Evolutionary conservation across 1,284 basidiomycete species (phyloP), one percentile per base, ranked within the genome.

Genomic region (Schizophyllum commune): DNA sequence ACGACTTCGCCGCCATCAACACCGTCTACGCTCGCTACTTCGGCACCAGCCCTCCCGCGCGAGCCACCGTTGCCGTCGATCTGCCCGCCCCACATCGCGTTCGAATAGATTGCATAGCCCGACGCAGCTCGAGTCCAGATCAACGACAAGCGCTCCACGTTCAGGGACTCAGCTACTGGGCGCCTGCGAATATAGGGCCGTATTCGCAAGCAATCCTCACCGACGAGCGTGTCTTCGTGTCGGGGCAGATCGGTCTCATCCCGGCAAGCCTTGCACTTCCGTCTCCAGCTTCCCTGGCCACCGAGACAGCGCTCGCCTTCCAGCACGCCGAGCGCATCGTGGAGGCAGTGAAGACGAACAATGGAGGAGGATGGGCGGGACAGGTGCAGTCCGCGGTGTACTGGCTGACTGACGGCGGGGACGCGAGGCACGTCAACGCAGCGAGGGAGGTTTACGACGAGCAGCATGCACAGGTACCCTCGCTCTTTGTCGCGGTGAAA

Each of bases 121-220:
- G 81, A 67, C 70, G 75, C 1, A 67, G 58, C 32, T 68, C 63
- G 15, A 60, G 71, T 2, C 39, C 27, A 27, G 55, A 67, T 8
- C 79, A 84, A 32, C 79, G 94, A 34, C 83, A 84, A 59, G 88
- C 91, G 0, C 77, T 99, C 39, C 97, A 99, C 70, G 96, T 99
- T 0, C 97, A 99, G 74, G 85, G 94, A 15, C 72, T 96, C 59
- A 96, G 94, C 71, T 98, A 98, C 72, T 99, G 97, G 97, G 96
- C 96, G 17, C 95, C 97, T 8, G 96, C 97, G 1, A 99, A 98
- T 72, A 99, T 99, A 61, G 97, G 97, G 0, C 97, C 97, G 1
- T 99, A 99, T 73, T 96, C 94, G 0, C 97, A 99, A 74, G 90
- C 93, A 6, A 84, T 98, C 59, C 80, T 95, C 91, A 84, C 81